Evolutionary conservation across 192 early-diverging fungal species (phyloP), one percentile per base, ranked within the genome.

Genomic region (Backusella morwellensis): DNA sequence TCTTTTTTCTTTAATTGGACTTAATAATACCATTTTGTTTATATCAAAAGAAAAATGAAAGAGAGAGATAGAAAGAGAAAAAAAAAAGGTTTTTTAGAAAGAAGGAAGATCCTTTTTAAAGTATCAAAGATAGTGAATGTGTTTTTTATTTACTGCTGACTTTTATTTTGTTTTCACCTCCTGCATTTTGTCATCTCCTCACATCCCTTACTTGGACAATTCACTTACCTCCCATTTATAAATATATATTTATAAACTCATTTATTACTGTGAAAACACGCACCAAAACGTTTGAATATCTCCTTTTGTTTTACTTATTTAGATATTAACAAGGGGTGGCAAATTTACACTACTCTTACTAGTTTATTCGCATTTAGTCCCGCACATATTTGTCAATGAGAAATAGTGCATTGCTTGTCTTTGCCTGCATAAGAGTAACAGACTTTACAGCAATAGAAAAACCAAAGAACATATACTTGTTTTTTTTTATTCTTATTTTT

Each of bases 271-370:
- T 12, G 26, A 63, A 63, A 63, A 26, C 8, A 63, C 56, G 8
- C 56, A 63, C 12, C 56, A 29, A 63, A 63, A 63, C 56, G 56
- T 63, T 63, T 63, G 23, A 29, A 2, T 23, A 12, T 63, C 56
- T 63, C 56, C 56, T 63, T 63, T 63, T 63, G 23, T 29, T 63
- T 26, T 63, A 63, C 56, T 63, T 63, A 63, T 63, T 63, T 63
- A 63, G 56, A 63, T 63, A 63, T 63, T 63, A 63, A 63, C 56
- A 63, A 63, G 56, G 56, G 56, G 56, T 63, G 56, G 21, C 56
- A 63, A 63, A 63, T 29, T 12, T 29, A 59, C 21, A 59, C 56
- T 59, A 63, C 23, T 23, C 56, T 63, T 26, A 63, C 56, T 63
- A 63, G 56, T 29, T n/a, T 26, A 29, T 63, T 63, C 56, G 14